These are phyloP conservation scores for Botrytis medusae DNA, from an alignment of 2,329 filamentous ascomycete genomes.

Conservation along the genomic window DNA sequence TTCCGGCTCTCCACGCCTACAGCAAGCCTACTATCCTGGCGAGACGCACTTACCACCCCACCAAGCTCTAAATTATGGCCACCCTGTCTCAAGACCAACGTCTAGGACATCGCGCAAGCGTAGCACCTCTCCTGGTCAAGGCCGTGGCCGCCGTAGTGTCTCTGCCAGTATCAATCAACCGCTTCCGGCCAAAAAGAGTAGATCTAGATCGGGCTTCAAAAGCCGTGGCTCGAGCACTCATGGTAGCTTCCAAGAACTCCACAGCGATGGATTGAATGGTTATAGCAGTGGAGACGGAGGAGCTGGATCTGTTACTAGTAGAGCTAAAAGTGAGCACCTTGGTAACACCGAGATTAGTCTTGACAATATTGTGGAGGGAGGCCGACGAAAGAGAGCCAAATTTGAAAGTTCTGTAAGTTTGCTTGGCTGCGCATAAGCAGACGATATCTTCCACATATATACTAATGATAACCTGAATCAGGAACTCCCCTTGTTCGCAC, in stretches of 20 bases:
- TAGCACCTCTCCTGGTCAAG: constrained; percentile 72
- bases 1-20: constrained; percentile 51
- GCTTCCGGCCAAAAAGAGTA: constrained; percentile 59
- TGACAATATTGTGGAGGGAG: constrained; percentile 97
- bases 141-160: constrained; percentile 71
- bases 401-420: constrained; percentile 92
- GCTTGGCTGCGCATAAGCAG: constrained; percentile 3
- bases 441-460: neutral
- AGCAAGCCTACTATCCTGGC: constrained; percentile 57
- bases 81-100: constrained; percentile 64
- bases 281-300: constrained; percentile 89
- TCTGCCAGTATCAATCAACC: constrained; percentile 60
- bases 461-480: constrained; percentile 45
- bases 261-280: constrained; percentile 65
- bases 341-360: constrained; percentile 96
- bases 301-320: constrained; percentile 72
- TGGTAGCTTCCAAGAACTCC: constrained; percentile 56
- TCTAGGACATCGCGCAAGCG: constrained; percentile 73
- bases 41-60: constrained; percentile 63
- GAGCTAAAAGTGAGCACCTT: constrained; percentile 77
- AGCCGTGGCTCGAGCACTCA: constrained; percentile 59
- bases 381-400: constrained; percentile 90
- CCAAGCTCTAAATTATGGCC: constrained; percentile 54
- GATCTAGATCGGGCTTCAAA: constrained; percentile 66
- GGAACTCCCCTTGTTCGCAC: constrained; percentile 94